A percentile compares a stretch with the other conserved stretches of the same genome.
Conservation (phyloP, 805 yeast genomes). For the Priceomyces melissophilus region DNA sequence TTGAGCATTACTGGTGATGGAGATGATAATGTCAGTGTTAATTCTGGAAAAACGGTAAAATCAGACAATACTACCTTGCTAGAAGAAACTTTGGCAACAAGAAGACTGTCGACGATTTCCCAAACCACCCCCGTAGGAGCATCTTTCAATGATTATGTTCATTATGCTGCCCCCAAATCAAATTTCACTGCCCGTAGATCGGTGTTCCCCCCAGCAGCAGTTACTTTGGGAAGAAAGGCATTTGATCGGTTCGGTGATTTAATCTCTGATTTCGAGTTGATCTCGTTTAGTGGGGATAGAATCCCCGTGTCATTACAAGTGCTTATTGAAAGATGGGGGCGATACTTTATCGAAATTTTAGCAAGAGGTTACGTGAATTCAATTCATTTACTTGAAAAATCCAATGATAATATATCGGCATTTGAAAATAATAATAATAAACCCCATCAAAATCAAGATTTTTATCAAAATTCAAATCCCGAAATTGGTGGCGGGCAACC, state of each 20-base stretch:
- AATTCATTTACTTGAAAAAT: constrained; percentile 35
- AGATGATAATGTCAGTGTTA: constrained; percentile 2
- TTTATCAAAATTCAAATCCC: neutral
- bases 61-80: constrained; percentile 9
- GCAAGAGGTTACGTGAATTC: constrained; percentile 65
- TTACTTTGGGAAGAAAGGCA: constrained; percentile 73
- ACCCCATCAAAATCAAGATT: neutral
- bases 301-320: constrained; percentile 59
- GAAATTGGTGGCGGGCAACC: constrained; percentile 5
- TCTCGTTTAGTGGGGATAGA: constrained; percentile 68
- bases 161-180: constrained; percentile 69
- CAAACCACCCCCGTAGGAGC: constrained; percentile 22
- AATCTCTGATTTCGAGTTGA: constrained; percentile 67
- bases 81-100: constrained; percentile 7
- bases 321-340: constrained; percentile 74
- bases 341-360: constrained; percentile 58
- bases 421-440: neutral
- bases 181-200: constrained; percentile 64
- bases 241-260: constrained; percentile 62
- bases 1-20: constrained; percentile 9
- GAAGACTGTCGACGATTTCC: constrained; percentile 20
- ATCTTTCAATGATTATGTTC: constrained; percentile 67
- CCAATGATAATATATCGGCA: constrained; percentile 4
- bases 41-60: constrained; percentile 4
- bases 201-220: constrained; percentile 73